phyloP scores from a whole-genome alignment of 768 basidiomycete species.

The Tulasnella sp. region DNA sequence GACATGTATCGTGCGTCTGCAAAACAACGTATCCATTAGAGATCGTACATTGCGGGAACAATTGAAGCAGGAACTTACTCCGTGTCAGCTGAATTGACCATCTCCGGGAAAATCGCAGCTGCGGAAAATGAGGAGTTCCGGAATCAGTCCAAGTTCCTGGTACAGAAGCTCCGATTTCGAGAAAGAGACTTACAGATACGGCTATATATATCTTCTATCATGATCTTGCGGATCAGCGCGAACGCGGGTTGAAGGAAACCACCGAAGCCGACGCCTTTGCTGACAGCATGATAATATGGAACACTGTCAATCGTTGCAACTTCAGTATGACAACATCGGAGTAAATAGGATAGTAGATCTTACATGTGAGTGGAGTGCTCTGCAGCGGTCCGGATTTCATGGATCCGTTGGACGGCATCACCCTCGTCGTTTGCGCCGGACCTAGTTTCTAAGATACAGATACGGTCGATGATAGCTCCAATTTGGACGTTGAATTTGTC shows the following conservation, averaged over 20 bases:
- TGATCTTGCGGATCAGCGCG: slow-evolving; percentile 35
- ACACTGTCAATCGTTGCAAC: slow-evolving; percentile 28
- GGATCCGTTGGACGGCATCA: slow-evolving; percentile 25
- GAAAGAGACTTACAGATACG: slow-evolving; percentile 35
- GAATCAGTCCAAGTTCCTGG: neutral
- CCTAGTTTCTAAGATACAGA: slow-evolving; percentile 38
- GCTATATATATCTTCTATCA: slow-evolving; percentile 53
- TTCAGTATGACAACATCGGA: neutral
- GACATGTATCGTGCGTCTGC: slow-evolving; percentile 40
- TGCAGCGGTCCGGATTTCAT: slow-evolving; percentile 33
- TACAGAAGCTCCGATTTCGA: neutral
- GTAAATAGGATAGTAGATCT: slow-evolving; percentile 17
- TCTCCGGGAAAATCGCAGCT: slow-evolving; percentile 53
- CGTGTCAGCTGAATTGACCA: slow-evolving; percentile 42
- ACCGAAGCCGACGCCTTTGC: slow-evolving; percentile 28
- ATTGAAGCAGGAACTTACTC: slow-evolving; percentile 32
- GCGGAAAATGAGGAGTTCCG: neutral
- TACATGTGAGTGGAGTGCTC: slow-evolving; percentile 45
- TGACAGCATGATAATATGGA: slow-evolving; percentile 45
- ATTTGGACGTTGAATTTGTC: slow-evolving; percentile 43
- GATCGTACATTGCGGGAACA: neutral
- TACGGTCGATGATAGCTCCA: slow-evolving; percentile 37
- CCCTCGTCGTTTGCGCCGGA: slow-evolving; percentile 24
- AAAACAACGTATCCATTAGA: neutral
- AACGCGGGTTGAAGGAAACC: slow-evolving; percentile 25